Evolutionary conservation across 768 basidiomycete species (phyloP), one percentile per base, ranked within the genome.

Genomic region (Lactarius hengduanensis): DNA sequence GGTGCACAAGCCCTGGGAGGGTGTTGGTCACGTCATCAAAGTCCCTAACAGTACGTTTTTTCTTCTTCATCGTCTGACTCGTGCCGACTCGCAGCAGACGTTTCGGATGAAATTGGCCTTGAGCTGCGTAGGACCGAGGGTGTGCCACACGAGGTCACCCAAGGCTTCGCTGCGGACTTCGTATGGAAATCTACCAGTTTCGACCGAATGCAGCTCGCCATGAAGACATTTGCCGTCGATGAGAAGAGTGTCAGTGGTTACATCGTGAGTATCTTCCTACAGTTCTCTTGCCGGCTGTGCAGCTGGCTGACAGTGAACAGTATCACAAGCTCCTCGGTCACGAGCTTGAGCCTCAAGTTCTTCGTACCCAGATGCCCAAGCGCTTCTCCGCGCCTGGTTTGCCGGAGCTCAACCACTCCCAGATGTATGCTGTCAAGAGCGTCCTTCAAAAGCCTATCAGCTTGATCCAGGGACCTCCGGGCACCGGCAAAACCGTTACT

Each of bases 161-260:
- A 96, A 74, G 92, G 93, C 71, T 98, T 97, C 73, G 89, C 92
- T 0, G 97, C 90, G n/a, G 97, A 99, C 76, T 99, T 98, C 73
- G 96, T 99, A 5, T 99, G 97, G 97, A 99, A 99, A 78, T 96
- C 95, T 5, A 99, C 97, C 1, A 98, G 96, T 76, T 99, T 99
- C 73, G 97, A 99, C 76, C 84, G 97, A 58, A 99, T 99, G 97
- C 97, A 99, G 75, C 83, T 94, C 40, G 96, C 97, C 0, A 98
- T 99, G 96, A 98, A 98, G 84, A 98, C 96, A 1, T 99, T 99
- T 74, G 97, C 97, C 9, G 91, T 99, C 20, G 97, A 99, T 72
- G 97, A 99, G 78, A 97, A 98, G 82, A 97, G 95, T 75, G 97
- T 99, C 71, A 96, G 93, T 74, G 97, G 96, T 13, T 99, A 98